Conservation (phyloP, 2,329 filamentous ascomycete species). For the Fusarium irregulare region DNA sequence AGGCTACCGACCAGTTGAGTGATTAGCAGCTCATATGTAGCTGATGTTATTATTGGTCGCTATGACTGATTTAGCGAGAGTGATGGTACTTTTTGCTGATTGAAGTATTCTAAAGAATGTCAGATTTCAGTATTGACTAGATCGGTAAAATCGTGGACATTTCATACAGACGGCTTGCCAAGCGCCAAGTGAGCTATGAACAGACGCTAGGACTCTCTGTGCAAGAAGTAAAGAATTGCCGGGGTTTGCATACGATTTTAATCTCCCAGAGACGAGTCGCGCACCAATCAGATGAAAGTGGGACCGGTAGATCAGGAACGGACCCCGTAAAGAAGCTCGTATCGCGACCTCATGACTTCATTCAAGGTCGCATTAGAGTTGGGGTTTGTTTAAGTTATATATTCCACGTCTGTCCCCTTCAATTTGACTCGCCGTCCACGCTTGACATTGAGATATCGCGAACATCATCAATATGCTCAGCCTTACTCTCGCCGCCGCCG, state of each 20-base stretch:
- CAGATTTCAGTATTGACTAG: no score
- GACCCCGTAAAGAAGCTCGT: not conserved
- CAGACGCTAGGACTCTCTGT: not conserved
- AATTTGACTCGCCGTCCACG: not conserved
- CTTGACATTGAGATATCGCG: no score
- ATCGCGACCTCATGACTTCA: slow-evolving; percentile 4
- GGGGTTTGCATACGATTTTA: not conserved
- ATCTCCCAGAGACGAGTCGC: not conserved
- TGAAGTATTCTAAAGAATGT: no score
- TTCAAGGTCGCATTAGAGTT: not conserved
- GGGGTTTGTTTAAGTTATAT: not conserved
- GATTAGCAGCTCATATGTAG: no score
- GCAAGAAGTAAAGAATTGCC: not conserved
- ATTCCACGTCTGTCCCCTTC: not conserved
- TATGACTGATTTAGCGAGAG: no score
- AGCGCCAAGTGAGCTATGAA: not conserved
- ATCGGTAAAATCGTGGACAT: no score
- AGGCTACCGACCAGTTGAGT: no score
- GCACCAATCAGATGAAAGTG: not conserved
- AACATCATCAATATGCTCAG: not conserved
- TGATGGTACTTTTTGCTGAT: no score
- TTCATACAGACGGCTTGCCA: no score
- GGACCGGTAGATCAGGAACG: not conserved
- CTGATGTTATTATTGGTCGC: no score
- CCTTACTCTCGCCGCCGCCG: not conserved